A percentile compares a stretch with the other conserved stretches of the same genome.
These are phyloP conservation scores for Thielaviopsis punctulata DNA, from an alignment of 2,329 filamentous ascomycete species.

Conservation along the genomic window DNA sequence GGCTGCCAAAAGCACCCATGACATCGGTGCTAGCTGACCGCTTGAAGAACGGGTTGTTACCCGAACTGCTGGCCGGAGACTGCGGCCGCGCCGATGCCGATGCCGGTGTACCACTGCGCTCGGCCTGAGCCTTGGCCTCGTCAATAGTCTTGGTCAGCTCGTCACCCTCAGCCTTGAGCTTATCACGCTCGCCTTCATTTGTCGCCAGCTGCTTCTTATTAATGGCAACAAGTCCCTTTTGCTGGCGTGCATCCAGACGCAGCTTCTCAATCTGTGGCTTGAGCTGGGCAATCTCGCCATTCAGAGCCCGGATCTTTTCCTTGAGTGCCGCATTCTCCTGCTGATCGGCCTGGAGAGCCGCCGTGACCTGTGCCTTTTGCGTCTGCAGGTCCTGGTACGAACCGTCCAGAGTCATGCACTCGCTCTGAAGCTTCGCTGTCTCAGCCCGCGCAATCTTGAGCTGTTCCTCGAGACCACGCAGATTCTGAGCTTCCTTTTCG, in stretches of 20 bases:
- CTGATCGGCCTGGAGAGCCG: conserved; percentile 68
- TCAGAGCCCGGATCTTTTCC: conserved; percentile 70
- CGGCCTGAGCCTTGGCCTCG: conserved; percentile 5
- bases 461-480: conserved; percentile 70
- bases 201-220: conserved; percentile 95
- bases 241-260: conserved; percentile 78
- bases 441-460: conserved; percentile 60
- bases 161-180: conserved; percentile 63
- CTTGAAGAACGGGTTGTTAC: conserved; percentile 91
- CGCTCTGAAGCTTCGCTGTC: conserved; percentile 67
- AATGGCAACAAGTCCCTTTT: conserved; percentile 91
- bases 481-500: conserved; percentile 80
- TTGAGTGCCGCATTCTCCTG: conserved; percentile 75
- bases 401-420: conserved; percentile 69
- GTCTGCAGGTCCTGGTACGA: conserved; percentile 64
- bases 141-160: conserved; percentile 35
- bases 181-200: conserved; percentile 75
- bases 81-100: conserved; percentile 41
- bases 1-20: conserved; percentile 31
- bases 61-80: conserved; percentile 42
- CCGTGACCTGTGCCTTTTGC: conserved; percentile 61
- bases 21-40: conserved; percentile 45
- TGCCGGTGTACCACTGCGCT: conserved; percentile 32
- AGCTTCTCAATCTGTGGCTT: conserved; percentile 89
- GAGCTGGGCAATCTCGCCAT: conserved; percentile 64